Conservation (phyloP, 495 filamentous ascomycete species). For the Acidiella bohemica region DNA sequence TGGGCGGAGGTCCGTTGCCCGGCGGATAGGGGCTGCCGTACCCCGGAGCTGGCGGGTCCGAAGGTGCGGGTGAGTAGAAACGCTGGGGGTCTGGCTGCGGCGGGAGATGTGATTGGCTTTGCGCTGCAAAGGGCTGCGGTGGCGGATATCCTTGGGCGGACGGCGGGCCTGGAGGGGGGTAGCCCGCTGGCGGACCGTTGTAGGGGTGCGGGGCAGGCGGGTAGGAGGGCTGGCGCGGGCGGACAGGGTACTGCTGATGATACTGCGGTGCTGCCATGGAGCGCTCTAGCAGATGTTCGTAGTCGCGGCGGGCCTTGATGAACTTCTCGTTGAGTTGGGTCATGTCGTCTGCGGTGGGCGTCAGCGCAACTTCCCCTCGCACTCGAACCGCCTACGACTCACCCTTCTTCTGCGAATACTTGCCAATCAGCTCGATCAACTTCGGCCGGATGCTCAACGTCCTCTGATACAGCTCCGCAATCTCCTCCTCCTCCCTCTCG, state of each 20-base stretch:
- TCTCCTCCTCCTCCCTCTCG: slow-evolving; percentile 51
- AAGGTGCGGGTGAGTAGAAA: slow-evolving; percentile 22
- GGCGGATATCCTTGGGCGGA: slow-evolving; percentile 14
- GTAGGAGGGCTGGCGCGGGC: slow-evolving; percentile 43
- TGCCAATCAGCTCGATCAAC: slow-evolving; percentile 94
- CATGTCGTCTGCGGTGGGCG: slow-evolving; percentile 64
- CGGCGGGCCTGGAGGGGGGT: slow-evolving; percentile 26
- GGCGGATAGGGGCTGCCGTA: slow-evolving; percentile 21
- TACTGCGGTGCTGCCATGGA: slow-evolving; percentile 64
- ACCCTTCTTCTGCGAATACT: slow-evolving; percentile 99
- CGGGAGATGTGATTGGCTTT: slow-evolving; percentile 31
- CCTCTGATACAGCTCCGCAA: slow-evolving; percentile 64
- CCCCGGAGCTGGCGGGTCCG: slow-evolving; percentile 17
- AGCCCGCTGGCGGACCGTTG: slow-evolving; percentile 35
- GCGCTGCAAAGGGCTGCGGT: slow-evolving; percentile 28
- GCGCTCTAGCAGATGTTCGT: slow-evolving; percentile 85
- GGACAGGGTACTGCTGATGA: slow-evolving; percentile 54
- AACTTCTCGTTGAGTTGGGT: slow-evolving; percentile 98
- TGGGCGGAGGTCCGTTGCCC: slow-evolving; percentile 17
- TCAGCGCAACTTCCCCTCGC: slow-evolving; percentile 1
- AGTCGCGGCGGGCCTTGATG: slow-evolving; percentile 94
- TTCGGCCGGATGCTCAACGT: slow-evolving; percentile 91
- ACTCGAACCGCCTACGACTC: slow-evolving; percentile 14
- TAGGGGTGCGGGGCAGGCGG: slow-evolving; percentile 36
- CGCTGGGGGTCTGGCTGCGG: slow-evolving; percentile 22